These are phyloP conservation scores for Syncephalastrum sp. DNA, from an alignment of 371 early-diverging fungal species.

Conservation along the genomic window DNA sequence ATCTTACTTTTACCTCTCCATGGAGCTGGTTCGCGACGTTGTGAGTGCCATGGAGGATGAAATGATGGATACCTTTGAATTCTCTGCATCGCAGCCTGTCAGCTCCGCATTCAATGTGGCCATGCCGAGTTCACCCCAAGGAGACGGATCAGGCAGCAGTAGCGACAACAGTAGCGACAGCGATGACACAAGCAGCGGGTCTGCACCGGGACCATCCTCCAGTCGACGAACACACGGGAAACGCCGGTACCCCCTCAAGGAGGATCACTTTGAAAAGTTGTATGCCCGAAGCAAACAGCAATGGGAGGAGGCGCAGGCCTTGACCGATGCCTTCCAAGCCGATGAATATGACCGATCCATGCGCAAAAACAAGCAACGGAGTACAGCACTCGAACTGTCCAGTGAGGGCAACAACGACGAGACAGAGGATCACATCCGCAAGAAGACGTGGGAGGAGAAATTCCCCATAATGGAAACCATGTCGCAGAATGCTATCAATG, in stretches of 20 bases:
- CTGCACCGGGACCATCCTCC: constrained; percentile 1
- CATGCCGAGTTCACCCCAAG: constrained; percentile 50
- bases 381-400: neutral
- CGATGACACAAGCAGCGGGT: constrained; percentile 8
- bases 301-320: constrained; percentile 17
- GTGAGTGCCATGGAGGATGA: constrained; percentile 89
- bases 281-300: constrained; percentile 30
- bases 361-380: constrained; percentile 20
- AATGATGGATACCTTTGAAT: constrained; percentile 88
- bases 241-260: constrained; percentile 36
- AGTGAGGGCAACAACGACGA: constrained; percentile 1
- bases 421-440: constrained; percentile 16
- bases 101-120: constrained; percentile 90
- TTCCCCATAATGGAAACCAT: constrained; percentile 89
- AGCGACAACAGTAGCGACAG: constrained; percentile 9
- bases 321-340: constrained; percentile 9
- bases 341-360: constrained; percentile 1
- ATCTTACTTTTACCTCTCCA: constrained; percentile 85
- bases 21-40: constrained; percentile 87
- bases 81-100: constrained; percentile 89
- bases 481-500: constrained; percentile 89
- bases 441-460: constrained; percentile 55
- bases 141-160: constrained; percentile 18
- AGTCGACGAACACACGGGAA: constrained; percentile 3
- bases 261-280: constrained; percentile 33